Base-by-base conservation (phyloP, 2,329 filamentous ascomycete genomes). In the Trichoderma breve region DNA sequence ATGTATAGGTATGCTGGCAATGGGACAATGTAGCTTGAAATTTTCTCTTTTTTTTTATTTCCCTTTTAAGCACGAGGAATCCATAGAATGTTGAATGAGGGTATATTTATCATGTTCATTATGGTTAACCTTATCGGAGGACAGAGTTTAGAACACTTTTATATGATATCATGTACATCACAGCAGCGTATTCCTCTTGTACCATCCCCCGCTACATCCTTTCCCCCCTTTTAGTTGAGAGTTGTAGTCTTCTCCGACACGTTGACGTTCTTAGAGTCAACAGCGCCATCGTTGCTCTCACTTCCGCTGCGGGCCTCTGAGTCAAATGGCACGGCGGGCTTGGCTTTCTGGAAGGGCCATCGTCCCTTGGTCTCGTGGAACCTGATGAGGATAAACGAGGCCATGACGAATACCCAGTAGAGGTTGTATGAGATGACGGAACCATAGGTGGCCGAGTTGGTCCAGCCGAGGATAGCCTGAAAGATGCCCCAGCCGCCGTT, bases 371-470 rank as follows among this genome's bases (percentile, higher is more conserved):
- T 76, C 82, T 96, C 93, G 74, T 87, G 87, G 82, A 89, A 93
- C 55, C 91, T 86, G 85, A 95, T 86, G 39, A 83, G 75, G 15
- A 89, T 73, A 78, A 95, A 93, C 6, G 86, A 86, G 18, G 93
- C 86, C 71, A 94, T 93, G 75, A 96, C 88, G 9, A 84, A 85
- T 65, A 96, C 82, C 94, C 94, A 97, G 84, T 97, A 97, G 18
- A 95, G 72, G 79, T 96, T 97, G 83, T 97, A 97, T 1, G 92
- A 90, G 74, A 97, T 90, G 74, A 97, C 92, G 1, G 93, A 95
- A 66, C 94, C 93, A 77, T 95, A 94, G 2, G 94, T 97, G 6
- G 93, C 94, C 14, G 92, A 93, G 83, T 97, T 97, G 73, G 90
- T 88, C 94, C 94, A 97, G 72, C 94, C 94, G 12, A 97, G 85